Conservation (phyloP, 192 early-diverging fungal genomes). For the Podila horticola region DNA sequence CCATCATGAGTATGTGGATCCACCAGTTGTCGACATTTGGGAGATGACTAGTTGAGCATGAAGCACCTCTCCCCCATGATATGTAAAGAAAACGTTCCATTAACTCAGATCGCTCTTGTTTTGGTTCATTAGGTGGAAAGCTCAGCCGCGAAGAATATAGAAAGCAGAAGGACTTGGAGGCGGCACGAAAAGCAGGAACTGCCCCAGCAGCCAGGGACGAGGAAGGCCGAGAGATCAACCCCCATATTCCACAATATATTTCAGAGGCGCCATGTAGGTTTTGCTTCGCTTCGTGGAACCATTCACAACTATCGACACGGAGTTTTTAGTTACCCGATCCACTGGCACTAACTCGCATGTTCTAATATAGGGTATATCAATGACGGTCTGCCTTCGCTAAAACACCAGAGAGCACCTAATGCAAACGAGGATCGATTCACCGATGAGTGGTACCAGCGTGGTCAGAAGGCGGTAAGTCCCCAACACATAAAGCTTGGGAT, state of each 20-base stretch:
- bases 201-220: conserved; percentile 87
- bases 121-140: conserved; percentile 58
- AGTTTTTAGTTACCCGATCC: not conserved
- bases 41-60: too few species aligned
- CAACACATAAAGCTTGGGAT: too few species aligned
- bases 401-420: conserved; percentile 79
- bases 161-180: conserved; percentile 94
- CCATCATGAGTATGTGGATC: not conserved
- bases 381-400: conserved; percentile 83
- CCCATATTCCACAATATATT: conserved; percentile 98
- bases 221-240: conserved; percentile 95
- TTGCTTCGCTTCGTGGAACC: not conserved
- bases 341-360: not conserved
- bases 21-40: too few species aligned
- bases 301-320: not conserved
- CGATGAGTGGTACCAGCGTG: conserved; percentile 85
- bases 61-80: too few species aligned
- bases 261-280: conserved; percentile 89
- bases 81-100: too few species aligned
- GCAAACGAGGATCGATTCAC: conserved; percentile 43
- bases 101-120: too few species aligned
- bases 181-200: conserved; percentile 94
- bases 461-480: conserved; percentile 67
- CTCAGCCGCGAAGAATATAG: conserved; percentile 95
- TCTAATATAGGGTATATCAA: conserved; percentile 71